Conservation (phyloP, 768 basidiomycete species). For the Leccinellum rugosiceps region DNA sequence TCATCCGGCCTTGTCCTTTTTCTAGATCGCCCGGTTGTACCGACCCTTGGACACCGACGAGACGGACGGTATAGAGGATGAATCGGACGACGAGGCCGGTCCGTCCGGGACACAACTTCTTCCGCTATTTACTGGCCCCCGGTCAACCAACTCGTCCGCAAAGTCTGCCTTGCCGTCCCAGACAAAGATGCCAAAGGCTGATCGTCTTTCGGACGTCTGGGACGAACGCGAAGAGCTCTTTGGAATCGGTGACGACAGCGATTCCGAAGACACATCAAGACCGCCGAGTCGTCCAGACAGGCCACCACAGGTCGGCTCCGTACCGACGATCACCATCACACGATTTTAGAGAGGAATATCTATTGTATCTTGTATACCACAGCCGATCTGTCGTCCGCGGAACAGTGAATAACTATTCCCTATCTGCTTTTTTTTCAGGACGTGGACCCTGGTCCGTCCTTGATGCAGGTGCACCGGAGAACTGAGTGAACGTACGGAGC, state of each 20-base stretch:
- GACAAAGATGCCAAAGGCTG: slow-evolving; percentile 29
- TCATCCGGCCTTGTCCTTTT: neutral
- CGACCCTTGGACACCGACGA: slow-evolving; percentile 59
- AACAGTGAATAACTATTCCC: slow-evolving; percentile 12
- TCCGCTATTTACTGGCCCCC: slow-evolving; percentile 43
- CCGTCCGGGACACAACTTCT: slow-evolving; percentile 52
- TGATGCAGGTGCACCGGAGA: slow-evolving; percentile 2
- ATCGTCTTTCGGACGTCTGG: slow-evolving; percentile 63
- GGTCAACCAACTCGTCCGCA: slow-evolving; percentile 7
- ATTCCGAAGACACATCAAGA: slow-evolving; percentile 42
- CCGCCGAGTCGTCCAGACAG: slow-evolving; percentile 2
- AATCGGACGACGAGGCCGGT: slow-evolving; percentile 41
- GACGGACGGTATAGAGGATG: slow-evolving; percentile 52
- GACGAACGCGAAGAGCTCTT: slow-evolving; percentile 77
- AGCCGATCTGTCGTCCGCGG: slow-evolving; percentile 4
- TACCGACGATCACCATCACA: slow-evolving; percentile 29
- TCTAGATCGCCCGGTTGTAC: slow-evolving; percentile 74
- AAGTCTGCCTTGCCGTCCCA: slow-evolving; percentile 25
- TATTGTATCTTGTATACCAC: slow-evolving; percentile 30
- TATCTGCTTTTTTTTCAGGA: slow-evolving; percentile 1
- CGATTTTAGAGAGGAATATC: slow-evolving; percentile 22
- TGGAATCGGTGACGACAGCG: slow-evolving; percentile 61
- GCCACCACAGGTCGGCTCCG: slow-evolving; percentile 10
- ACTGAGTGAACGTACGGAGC: slow-evolving; percentile 18
- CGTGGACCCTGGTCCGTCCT: neutral